Evolutionary conservation across 768 basidiomycete species (phyloP), one percentile per base, ranked within the genome.

Genomic region (Hypsizygus marmoreus): DNA sequence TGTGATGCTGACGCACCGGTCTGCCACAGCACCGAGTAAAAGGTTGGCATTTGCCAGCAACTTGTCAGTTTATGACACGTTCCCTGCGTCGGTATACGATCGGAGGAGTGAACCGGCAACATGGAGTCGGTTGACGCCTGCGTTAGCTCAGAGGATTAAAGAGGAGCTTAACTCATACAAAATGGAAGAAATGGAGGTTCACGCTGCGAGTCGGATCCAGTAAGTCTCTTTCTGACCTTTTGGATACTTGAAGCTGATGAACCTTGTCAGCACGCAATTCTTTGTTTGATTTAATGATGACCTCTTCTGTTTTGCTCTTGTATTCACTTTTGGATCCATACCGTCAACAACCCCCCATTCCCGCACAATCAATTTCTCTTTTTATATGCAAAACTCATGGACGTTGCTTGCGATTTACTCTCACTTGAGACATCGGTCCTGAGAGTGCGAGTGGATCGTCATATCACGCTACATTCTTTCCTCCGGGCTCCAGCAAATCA

Each of bases 151-250:
- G 74, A 79, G 87, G 58, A 98, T 99, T 67, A 99, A 99, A 77
- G 93, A 95, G 71, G 92, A 95, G 70, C 75, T 99, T 41, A 99
- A 99, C 69, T 92, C 91, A 45, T 98, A 91, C 71, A 98, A 98
- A 77, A 91, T 97, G 89, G 94, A 95, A 69, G 94, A 97, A 73
- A 98, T 99, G 95, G 92, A 95, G 65, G 94, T 99, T 51, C 95
- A 98, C 68, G 89, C 90, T 56, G 75, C 88, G 39, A 95, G 91
- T 68, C 84, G 91, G 66, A 82, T 90, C 58, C 86, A 97, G 91
- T 93, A 64, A 56, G 91, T 82, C 30, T 43, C 40, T 34, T 47
- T 38, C 40, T 30, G 42, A 37, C 33, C 7, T 36, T 56, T 14
- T 16, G 17, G 11, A 31, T 43, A 34, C 43, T 36, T 19, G 6